Percentiles rank a stretch among this genome's conserved stretches.
These are phyloP conservation scores for Haplosporangium sp. DNA, from an alignment of 371 early-diverging fungal genomes.

Conservation along the genomic window DNA sequence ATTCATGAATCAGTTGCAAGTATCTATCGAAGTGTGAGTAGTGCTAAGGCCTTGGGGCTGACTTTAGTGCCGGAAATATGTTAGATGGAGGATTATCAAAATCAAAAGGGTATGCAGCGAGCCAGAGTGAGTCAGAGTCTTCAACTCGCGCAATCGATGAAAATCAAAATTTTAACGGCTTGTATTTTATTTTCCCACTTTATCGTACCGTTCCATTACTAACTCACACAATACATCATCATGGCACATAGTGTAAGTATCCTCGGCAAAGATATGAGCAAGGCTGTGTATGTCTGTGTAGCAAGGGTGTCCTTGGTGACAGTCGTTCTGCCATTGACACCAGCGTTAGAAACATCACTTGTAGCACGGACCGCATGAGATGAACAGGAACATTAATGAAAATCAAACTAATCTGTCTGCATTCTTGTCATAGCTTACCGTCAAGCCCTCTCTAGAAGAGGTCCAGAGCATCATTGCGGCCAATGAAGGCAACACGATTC, in stretches of 20 bases:
- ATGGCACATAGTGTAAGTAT: conserved; percentile 17
- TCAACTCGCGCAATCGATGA: conserved; percentile 22
- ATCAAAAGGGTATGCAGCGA: not conserved
- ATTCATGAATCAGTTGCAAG: too few relatives aligned
- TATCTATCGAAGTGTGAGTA: too few relatives aligned
- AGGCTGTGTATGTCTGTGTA: not conserved
- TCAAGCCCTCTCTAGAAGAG: conserved; percentile 81
- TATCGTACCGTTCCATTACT: not conserved
- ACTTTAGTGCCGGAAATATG: too few relatives aligned
- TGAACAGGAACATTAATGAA: not conserved
- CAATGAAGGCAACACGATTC: conserved; percentile 85
- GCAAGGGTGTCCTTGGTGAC: not conserved
- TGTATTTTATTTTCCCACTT: not conserved
- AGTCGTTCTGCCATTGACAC: not conserved
- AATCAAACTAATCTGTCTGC: not conserved
- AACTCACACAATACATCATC: conserved; percentile 1
- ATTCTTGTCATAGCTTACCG: conserved; percentile 21
- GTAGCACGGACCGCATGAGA: not conserved
- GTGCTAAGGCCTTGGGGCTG: too few relatives aligned
- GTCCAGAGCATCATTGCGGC: conserved; percentile 68
- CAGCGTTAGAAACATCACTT: not conserved
- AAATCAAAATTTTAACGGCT: conserved; percentile 11
- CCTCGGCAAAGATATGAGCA: not conserved
- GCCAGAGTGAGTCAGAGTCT: conserved; percentile 24
- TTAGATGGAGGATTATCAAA: too few relatives aligned